These are phyloP conservation scores for Gossypium mustelinum DNA, from an alignment of 345 rosid species.

Conservation along the genomic window DNA sequence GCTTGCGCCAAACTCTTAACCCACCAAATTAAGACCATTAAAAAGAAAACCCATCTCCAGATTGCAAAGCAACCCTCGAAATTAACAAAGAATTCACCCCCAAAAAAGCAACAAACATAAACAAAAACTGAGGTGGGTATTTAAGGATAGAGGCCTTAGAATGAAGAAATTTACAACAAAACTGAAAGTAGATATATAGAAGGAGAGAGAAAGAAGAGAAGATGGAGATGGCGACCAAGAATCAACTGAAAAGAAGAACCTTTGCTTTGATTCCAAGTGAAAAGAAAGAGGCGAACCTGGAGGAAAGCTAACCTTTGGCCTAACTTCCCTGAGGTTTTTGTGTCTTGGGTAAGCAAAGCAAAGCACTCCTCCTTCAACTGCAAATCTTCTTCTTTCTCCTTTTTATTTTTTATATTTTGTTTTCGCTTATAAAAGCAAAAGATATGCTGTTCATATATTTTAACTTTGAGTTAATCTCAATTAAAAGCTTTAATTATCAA, in stretches of 20 bases:
- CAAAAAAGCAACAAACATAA: conserved; percentile 9
- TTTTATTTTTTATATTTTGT: not conserved
- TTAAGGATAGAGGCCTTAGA: conserved; percentile 11
- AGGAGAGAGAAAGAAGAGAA: conserved; percentile 57
- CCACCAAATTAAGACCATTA: conserved; percentile 1
- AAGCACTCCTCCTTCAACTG: conserved; percentile 31
- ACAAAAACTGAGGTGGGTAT: conserved; percentile 24
- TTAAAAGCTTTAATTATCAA: not conserved
- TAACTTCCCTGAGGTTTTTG: conserved; percentile 54
- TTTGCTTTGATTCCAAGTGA: conserved; percentile 65
- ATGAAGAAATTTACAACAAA: not conserved
- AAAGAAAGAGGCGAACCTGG: conserved; percentile 22
- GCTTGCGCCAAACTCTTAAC: not conserved
- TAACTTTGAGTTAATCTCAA: conserved; percentile 12
- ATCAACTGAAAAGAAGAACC: conserved; percentile 37
- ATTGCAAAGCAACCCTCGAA: conserved; percentile 7
- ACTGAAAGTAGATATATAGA: not conserved
- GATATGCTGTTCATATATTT: not conserved
- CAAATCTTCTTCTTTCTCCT: conserved; percentile 2
- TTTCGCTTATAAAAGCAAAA: conserved; percentile 6
- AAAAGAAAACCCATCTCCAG: not conserved
- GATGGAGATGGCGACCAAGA: conserved; percentile 85
- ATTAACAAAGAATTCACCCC: not conserved
- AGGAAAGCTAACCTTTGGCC: conserved; percentile 65
- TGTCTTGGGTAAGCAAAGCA: conserved; percentile 42